These are phyloP conservation scores for Pulveroboletus frians DNA, from an alignment of 768 basidiomycete genomes.

Conservation along the genomic window DNA sequence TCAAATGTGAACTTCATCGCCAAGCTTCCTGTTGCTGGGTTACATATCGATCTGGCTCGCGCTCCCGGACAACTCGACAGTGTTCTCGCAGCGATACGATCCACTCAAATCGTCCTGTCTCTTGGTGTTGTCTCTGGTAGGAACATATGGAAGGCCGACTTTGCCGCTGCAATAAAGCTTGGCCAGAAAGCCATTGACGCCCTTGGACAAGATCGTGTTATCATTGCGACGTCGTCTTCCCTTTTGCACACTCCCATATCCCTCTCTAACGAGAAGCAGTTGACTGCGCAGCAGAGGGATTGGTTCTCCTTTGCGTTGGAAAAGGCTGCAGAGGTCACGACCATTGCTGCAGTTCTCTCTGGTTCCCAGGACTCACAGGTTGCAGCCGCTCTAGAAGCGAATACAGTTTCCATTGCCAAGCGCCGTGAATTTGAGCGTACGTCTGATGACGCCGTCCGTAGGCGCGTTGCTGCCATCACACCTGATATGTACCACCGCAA, in stretches of 20 bases:
- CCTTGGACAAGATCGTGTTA: conserved; percentile 83
- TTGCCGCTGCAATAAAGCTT: conserved; percentile 72
- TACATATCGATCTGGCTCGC: conserved; percentile 96
- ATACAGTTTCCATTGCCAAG: conserved; percentile 85
- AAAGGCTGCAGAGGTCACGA: conserved; percentile 88
- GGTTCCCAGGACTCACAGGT: conserved; percentile 75
- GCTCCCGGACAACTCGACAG: conserved; percentile 84
- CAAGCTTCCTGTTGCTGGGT: conserved; percentile 87
- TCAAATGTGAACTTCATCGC: conserved; percentile 82
- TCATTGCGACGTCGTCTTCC: conserved; percentile 94
- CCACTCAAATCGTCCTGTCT: conserved; percentile 76
- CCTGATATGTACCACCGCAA: conserved; percentile 81
- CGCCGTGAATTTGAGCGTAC: conserved; percentile 91
- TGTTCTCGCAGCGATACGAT: conserved; percentile 78
- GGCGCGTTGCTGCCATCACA: conserved; percentile 90
- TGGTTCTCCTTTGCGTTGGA: conserved; percentile 99
- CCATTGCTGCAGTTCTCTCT: conserved; percentile 79
- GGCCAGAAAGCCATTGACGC: conserved; percentile 80
- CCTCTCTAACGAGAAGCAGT: conserved; percentile 85
- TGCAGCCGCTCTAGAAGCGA: conserved; percentile 75
- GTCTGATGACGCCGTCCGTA: conserved; percentile 93
- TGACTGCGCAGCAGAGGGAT: conserved; percentile 84
- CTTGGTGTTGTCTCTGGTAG: conserved; percentile 96
- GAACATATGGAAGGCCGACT: conserved; percentile 99
- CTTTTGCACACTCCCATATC: conserved; percentile 98